phyloP scores from a whole-genome alignment of 1,284 basidiomycete species.

The Austroboletus niveus region DNA sequence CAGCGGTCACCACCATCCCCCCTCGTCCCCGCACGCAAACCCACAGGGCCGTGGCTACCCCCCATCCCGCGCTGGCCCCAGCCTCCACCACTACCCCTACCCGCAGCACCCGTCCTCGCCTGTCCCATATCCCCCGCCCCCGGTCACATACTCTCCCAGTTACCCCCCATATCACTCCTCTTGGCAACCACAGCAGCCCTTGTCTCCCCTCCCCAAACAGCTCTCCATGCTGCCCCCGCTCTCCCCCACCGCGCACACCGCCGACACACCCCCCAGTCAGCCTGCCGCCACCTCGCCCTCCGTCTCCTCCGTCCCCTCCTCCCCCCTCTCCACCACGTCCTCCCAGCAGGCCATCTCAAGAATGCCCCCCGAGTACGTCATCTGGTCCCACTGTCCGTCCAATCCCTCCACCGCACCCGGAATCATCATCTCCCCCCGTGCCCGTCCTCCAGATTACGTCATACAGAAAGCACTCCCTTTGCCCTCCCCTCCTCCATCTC shows the following conservation, averaged over 20 bases:
- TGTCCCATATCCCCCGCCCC: conserved; percentile 16
- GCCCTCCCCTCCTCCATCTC: conserved; percentile 54
- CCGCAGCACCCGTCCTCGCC: conserved; percentile 18
- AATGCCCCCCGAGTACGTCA: conserved; percentile 34
- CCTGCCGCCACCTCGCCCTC: conserved; percentile 6
- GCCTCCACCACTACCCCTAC: conserved; percentile 17
- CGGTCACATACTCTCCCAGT: conserved; percentile 20
- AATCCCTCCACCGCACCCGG: conserved; percentile 60
- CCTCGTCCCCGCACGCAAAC: conserved; percentile 19
- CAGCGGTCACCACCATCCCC: conserved; percentile 16
- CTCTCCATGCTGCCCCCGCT: conserved; percentile 28
- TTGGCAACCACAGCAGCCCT: conserved; percentile 33
- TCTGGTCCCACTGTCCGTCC: conserved; percentile 66
- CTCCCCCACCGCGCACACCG: conserved; percentile 1
- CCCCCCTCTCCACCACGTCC: conserved; percentile 8
- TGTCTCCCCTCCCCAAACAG: conserved; percentile 34
- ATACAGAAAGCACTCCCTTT: conserved; percentile 51
- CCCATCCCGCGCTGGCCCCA: conserved; percentile 20
- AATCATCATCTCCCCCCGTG: conserved; percentile 62
- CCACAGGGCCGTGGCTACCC: conserved; percentile 24
- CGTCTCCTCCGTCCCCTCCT: background rate
- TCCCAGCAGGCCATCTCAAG: conserved; percentile 9
- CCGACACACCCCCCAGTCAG: background rate
- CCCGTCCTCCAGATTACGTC: conserved; percentile 56
- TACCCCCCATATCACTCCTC: conserved; percentile 22